Base-by-base conservation (phyloP, 116 monocot species). In the Papilionanthe hybrid region DNA sequence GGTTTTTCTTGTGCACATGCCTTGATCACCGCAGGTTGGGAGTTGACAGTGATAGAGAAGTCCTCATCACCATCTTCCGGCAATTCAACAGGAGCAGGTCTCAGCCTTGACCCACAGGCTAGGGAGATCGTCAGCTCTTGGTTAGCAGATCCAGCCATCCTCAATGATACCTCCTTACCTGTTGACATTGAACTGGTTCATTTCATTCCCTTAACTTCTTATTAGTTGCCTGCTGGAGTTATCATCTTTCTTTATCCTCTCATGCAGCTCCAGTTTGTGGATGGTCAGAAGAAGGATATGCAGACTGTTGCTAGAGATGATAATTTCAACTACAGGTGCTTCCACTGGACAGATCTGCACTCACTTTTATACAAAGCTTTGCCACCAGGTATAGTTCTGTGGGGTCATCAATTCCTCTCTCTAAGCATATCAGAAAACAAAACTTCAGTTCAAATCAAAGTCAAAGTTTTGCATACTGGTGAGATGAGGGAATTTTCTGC, bases 1-100 rank as follows among this genome's bases (percentile, higher is more conserved):
- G 96, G 95, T 18, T 75, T 93, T 12, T 84, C 86, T n/a, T 91
- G 89, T 80, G 91, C 93, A 17, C 93, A 88, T 81, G 88, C 91
- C 32, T 84, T 93, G 11, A 63, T 84, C 72, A 20, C 87, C 42
- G 84, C 81, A 10, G 89, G 91, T 6, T 95, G 93, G 96, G 75
- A 79, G 1, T 85, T 81, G 18, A 80, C 73, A 4, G 84, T 96
- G 7, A 56, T 93, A 72, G 93, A 96, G 88, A 93, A 87, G 77
- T 83, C 92, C 72, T 27, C 57, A 5, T 69, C 71, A 0, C 83
- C 88, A 1, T 85, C 87, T 7, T 60, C 79, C 57, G 78, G 89
- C 28, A 85, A 80, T 74, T 85, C 88, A 75, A 90, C 88, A 44
- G 94, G 94, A 42, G 91, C 91, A 9, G 93, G 94, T 7, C 90